Percentiles rank a stretch among this genome's conserved stretches.
Conservation (phyloP, 495 filamentous ascomycete species). For the Xylaria longipes region DNA sequence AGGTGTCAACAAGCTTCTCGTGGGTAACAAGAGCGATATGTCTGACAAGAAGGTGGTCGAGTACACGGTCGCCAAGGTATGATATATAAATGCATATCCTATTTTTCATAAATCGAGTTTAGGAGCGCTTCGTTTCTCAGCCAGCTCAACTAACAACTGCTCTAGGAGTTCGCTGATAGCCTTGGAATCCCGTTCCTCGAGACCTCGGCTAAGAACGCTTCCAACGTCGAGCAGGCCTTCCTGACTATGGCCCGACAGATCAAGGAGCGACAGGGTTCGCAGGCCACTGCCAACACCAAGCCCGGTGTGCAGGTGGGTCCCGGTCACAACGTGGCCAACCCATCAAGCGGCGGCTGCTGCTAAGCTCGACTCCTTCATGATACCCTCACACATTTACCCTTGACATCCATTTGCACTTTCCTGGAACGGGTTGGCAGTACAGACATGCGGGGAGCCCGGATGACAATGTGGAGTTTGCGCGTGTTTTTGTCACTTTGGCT, state of each 20-base stretch:
- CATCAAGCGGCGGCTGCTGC: conserved; percentile 91
- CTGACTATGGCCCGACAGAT: conserved; percentile 99
- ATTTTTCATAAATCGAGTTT: background rate
- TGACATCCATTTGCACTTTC: conserved; percentile 66
- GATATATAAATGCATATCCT: conserved; percentile 27
- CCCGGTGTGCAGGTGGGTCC: conserved; percentile 93
- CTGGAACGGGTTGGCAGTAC: conserved; percentile 89
- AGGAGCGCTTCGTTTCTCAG: background rate
- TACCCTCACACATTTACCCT: conserved; percentile 39
- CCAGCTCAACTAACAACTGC: conserved; percentile 25
- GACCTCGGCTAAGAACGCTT: conserved; percentile 99
- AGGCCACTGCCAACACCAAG: conserved; percentile 96
- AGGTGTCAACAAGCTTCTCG: conserved; percentile 98
- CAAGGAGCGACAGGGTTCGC: conserved; percentile 98
- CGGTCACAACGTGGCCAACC: conserved; percentile 92
- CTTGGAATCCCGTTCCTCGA: conserved; percentile 99
- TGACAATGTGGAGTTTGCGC: conserved; percentile 64
- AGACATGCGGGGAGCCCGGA: conserved; percentile 87
- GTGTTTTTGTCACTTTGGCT: conserved; percentile 37
- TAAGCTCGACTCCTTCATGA: conserved; percentile 57
- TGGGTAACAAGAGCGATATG: conserved; percentile 99
- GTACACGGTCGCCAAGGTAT: conserved; percentile 98
- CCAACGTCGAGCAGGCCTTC: conserved; percentile 99
- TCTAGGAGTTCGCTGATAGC: conserved; percentile 96
- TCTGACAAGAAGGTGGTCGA: conserved; percentile 99